Base-by-base conservation (phyloP, 2,329 filamentous ascomycete species). In the Coniochaeta hoffmannii region DNA sequence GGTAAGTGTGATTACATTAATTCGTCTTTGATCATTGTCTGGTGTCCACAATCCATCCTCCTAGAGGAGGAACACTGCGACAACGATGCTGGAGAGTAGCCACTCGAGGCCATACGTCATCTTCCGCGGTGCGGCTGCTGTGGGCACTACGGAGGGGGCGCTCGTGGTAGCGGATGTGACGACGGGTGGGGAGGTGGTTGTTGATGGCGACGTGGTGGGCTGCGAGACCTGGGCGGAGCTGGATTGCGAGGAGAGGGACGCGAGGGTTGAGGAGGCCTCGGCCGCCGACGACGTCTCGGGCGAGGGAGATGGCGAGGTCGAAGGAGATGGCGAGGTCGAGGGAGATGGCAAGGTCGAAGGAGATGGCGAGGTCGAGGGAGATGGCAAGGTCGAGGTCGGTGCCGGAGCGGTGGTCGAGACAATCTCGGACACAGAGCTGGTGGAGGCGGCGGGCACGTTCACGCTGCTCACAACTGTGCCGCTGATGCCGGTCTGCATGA, bases 401-500 rank as follows among this genome's bases (percentile, higher is more conserved):
- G 44, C 34, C 15, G 49, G 36, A 10, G 44, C 32, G 3, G 46
- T 26, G 24, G 30, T 51, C 17, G 44, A 12, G 32, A 26, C 51
- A 15, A 53, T 9, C 10, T 22, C 31, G 4, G 51, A 15, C 19
- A 12, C 14, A 11, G 51, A 53, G 28, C 19, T 44, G 24, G 52
- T 32, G 17, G 35, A 2, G 12, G 53, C 17, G 19, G 50, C 24
- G 2, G 49, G 22, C 22, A 49, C 28, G 10, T 34, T 26, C 17
- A 57, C 44, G 36, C 38, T 32, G 28, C 53, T 59, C 15, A 56
- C 55, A 28, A 55, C 44, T 1, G 57, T 58, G 2, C 53, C 58
- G 22, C 32, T 55, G 9, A 53, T 46, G 17, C 55, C 58, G 22
- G 55, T 57, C 4, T 51, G 44, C 2, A 53, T 44, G 31, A 58